phyloP scores from a whole-genome alignment of 2,329 filamentous ascomycete genomes.

The Ophiostoma montium region DNA sequence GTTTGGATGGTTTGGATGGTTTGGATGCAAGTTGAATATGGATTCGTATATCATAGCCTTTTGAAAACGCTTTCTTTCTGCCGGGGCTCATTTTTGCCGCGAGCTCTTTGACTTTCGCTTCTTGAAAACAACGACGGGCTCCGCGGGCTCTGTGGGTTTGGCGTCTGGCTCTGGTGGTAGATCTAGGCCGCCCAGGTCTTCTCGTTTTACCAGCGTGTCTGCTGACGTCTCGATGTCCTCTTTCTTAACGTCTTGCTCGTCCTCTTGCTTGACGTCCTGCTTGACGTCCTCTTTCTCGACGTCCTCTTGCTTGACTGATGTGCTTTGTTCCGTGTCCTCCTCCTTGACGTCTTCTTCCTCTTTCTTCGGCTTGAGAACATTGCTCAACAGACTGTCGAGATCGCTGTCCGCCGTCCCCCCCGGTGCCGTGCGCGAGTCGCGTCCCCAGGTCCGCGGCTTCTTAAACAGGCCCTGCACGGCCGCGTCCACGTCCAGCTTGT shows the following conservation, averaged over 20 bases:
- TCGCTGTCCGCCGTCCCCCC: slow-evolving; percentile 32
- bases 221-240: not conserved
- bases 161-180: not conserved
- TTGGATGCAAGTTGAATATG: too few species aligned
- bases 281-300: not conserved
- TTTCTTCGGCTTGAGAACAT: slow-evolving; percentile 18
- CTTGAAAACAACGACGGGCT: slow-evolving; percentile 46
- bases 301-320: slow-evolving; percentile 1
- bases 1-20: too few species aligned
- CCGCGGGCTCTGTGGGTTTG: not conserved
- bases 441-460: slow-evolving; percentile 40
- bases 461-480: slow-evolving; percentile 46
- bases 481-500: slow-evolving; percentile 43
- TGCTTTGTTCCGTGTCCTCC: not conserved
- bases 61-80: too few species aligned
- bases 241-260: too few species aligned
- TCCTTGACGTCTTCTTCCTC: slow-evolving; percentile 17
- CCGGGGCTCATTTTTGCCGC: slow-evolving; percentile 39
- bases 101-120: slow-evolving; percentile 60
- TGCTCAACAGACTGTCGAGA: slow-evolving; percentile 45
- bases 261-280: not conserved
- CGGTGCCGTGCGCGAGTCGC: slow-evolving; percentile 35
- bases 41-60: too few species aligned
- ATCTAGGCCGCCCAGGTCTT: not conserved
- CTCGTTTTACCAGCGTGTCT: not conserved